Evolutionary conservation across 148 eudicot species (phyloP).

Genomic region (Vaccinium vitisidaea): DNA sequence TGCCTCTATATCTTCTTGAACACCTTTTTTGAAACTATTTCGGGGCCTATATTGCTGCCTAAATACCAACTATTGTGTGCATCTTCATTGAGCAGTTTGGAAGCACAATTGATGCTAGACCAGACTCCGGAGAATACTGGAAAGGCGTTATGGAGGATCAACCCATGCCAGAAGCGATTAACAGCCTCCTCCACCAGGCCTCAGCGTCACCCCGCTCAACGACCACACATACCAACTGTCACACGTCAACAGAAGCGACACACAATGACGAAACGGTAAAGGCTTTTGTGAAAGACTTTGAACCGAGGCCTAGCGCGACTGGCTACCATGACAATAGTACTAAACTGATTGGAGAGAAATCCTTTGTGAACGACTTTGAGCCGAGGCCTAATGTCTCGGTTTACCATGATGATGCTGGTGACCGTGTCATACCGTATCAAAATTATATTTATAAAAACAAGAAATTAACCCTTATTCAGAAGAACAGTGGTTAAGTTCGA

Average conservation of each 20-base stretch:
- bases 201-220: background rate
- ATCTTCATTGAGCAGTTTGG: background rate
- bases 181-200: background rate
- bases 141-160: too few relatives aligned
- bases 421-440: too few relatives aligned
- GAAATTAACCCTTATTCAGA: too few relatives aligned
- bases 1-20: background rate
- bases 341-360: background rate
- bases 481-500: too few relatives aligned
- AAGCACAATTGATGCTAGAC: background rate
- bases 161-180: too few relatives aligned
- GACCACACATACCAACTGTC: background rate
- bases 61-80: background rate
- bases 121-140: too few relatives aligned
- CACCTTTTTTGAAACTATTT: background rate
- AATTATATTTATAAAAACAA: too few relatives aligned
- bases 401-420: constrained; percentile 1
- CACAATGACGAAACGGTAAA: background rate
- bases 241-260: background rate
- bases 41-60: background rate
- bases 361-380: constrained; percentile 16
- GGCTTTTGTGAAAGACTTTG: background rate
- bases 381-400: constrained; percentile 25
- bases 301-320: background rate
- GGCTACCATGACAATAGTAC: background rate